Evolutionary conservation across 257 asterid species (phyloP), one percentile per base, ranked within the genome.

Genomic region (Euphrasia confusa): DNA sequence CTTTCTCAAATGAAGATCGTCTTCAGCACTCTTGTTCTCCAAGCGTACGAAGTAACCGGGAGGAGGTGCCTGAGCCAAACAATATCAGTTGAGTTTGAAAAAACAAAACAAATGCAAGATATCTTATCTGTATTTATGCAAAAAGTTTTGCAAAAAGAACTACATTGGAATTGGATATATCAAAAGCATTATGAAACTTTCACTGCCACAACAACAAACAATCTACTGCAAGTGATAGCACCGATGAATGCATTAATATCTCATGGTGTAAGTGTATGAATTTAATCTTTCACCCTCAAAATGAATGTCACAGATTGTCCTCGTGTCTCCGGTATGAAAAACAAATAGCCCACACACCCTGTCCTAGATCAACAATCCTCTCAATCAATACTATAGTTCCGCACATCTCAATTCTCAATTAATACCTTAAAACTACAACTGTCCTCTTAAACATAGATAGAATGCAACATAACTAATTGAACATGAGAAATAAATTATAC

Each of bases 21-120:
- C 84, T 63, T 82, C 80, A 63, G 76, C 71, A 71, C 79, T 71
- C 76, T 71, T 75, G 68, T 59, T 78, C 64, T 82, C 81, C 88
- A 80, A 75, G 64, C 69, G 77, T 47, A 74, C 78, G 77, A 83
- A 79, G 80, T 82, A 80, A 79, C 81, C 79, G 63, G 84, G 85
- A 71, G 91, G 77, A 79, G 90, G 87, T 59, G 83, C 88, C 83
- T 78, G 83, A 64, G 87, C 88, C 89, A 79, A 71, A 65, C 49
- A 62, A 40, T 48, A 68, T 61, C 55, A 49, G 26, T 48, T 35
- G 65, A 68, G 24, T 47, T 48, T 4, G 12, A 63, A 60, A 54
- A 42, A 47, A n/a, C 32, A 42, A 42, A 42, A 10, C 10, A 33
- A 35, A 35, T 35, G 2, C 40, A 35, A 35, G 10, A 35, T 35